These are phyloP conservation scores for Rhizomucor miehei DNA, from an alignment of 371 early-diverging fungal species.

Conservation along the genomic window DNA sequence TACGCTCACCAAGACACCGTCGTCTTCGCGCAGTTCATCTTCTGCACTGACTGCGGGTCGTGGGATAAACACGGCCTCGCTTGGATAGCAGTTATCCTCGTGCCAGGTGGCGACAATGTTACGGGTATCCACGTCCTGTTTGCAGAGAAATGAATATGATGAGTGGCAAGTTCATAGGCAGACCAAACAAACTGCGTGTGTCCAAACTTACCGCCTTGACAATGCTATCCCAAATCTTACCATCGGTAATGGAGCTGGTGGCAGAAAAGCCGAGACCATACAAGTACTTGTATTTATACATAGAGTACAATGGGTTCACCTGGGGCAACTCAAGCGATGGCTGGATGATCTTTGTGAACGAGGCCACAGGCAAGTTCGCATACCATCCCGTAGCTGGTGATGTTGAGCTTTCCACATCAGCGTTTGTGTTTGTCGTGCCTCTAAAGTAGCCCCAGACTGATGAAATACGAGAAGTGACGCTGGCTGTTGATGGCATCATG, in stretches of 20 bases:
- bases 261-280: constrained; percentile 60
- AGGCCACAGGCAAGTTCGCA: constrained; percentile 29
- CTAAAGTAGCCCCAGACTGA: constrained; percentile 25
- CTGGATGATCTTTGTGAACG: constrained; percentile 18
- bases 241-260: constrained; percentile 33
- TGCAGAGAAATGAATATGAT: neutral
- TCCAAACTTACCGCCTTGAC: constrained; percentile 52
- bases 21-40: constrained; percentile 66
- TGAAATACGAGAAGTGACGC: constrained; percentile 25
- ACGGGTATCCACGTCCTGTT: constrained; percentile 21
- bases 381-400: constrained; percentile 19
- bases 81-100: constrained; percentile 65
- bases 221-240: constrained; percentile 68
- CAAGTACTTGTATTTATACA: constrained; percentile 56
- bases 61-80: constrained; percentile 71
- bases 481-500: constrained; percentile 24
- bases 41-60: constrained; percentile 30
- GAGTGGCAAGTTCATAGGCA: constrained; percentile 2
- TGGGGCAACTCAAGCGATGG: constrained; percentile 60
- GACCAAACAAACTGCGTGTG: too few relatives aligned
- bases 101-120: constrained; percentile 43
- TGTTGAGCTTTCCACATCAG: constrained; percentile 10
- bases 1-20: constrained; percentile 69
- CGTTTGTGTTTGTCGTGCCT: constrained; percentile 12
- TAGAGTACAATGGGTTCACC: constrained; percentile 58